These are phyloP conservation scores for Medicago ruthenica DNA, from an alignment of 306 rosid species.

Conservation along the genomic window DNA sequence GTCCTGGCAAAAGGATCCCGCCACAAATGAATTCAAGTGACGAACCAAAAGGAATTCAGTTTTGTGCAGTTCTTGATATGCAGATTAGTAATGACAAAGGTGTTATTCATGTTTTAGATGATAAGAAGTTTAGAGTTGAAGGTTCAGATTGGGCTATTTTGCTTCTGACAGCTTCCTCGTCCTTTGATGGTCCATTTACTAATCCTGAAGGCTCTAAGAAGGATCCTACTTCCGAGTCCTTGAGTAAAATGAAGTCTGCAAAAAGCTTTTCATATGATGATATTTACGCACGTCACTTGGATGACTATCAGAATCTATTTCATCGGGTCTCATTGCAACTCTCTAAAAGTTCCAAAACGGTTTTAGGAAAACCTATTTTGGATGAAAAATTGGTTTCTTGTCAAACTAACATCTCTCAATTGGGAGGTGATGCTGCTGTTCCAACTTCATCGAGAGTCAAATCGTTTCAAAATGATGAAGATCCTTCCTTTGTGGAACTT, in stretches of 20 bases:
- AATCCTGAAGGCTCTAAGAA: conserved; percentile 75
- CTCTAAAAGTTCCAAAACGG: conserved; percentile 65
- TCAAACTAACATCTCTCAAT: conserved; percentile 37
- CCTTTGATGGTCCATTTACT: conserved; percentile 82
- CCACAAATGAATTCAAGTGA: conserved; percentile 54
- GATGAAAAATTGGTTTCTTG: too few relatives aligned
- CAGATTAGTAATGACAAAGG: conserved; percentile 73
- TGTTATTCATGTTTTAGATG: conserved; percentile 64
- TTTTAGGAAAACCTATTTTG: conserved; percentile 27
- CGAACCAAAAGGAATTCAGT: conserved; percentile 76
- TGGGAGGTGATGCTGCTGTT: conserved; percentile 48
- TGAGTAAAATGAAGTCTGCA: conserved; percentile 51
- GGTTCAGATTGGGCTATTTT: conserved; percentile 80
- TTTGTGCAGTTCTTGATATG: conserved; percentile 79
- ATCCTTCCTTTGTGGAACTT: conserved; percentile 89
- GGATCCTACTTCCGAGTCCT: conserved; percentile 78
- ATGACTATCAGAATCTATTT: conserved; percentile 84
- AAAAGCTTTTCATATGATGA: conserved; percentile 63
- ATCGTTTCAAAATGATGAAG: conserved; percentile 82
- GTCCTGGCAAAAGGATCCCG: conserved; percentile 60
- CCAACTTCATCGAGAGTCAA: conserved; percentile 90
- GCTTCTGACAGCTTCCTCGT: conserved; percentile 77
- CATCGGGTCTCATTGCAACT: conserved; percentile 88
- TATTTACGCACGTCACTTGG: conserved; percentile 71
- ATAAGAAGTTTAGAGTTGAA: conserved; percentile 70